Evolutionary conservation across 257 asterid species (phyloP).

Genomic region (Penstemon davidsonii): DNA sequence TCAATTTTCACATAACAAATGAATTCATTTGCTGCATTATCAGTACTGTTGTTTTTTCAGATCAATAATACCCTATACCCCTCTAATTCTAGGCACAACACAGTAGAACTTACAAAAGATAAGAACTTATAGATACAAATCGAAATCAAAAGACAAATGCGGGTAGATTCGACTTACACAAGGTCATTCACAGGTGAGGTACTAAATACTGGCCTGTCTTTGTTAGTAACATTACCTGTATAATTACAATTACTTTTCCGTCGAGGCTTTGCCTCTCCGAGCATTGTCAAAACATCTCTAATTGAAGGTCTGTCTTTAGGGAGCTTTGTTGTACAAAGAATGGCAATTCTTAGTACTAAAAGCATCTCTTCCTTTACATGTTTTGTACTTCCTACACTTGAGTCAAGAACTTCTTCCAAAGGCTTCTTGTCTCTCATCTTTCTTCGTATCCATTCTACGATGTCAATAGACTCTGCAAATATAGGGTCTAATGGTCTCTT

Average conservation of each 20-base stretch:
- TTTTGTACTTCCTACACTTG: slow-evolving; percentile 34
- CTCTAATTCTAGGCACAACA: slow-evolving; percentile 6
- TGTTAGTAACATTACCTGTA: slow-evolving; percentile 26
- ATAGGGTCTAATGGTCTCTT: slow-evolving; percentile 47
- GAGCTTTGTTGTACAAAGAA: slow-evolving; percentile 50
- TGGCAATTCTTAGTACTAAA: slow-evolving; percentile 47
- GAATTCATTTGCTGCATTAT: too few relatives aligned
- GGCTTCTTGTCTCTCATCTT: slow-evolving; percentile 34
- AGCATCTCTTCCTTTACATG: slow-evolving; percentile 63
- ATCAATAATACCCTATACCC: not conserved
- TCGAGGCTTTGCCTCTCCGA: slow-evolving; percentile 59
- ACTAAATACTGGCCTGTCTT: slow-evolving; percentile 44
- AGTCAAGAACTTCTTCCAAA: slow-evolving; percentile 45
- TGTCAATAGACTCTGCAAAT: slow-evolving; percentile 54
- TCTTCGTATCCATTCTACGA: slow-evolving; percentile 45
- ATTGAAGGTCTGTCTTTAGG: slow-evolving; percentile 59
- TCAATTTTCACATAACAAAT: too few relatives aligned
- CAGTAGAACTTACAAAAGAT: slow-evolving; percentile 1
- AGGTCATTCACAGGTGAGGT: slow-evolving; percentile 41
- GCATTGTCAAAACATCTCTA: slow-evolving; percentile 58
- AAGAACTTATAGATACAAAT: slow-evolving; percentile 21
- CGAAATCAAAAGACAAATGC: not conserved
- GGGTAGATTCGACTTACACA: slow-evolving; percentile 22
- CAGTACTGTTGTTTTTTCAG: too few relatives aligned
- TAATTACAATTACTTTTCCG: slow-evolving; percentile 41